These are phyloP conservation scores for Lepidium aucheri DNA, from an alignment of 345 rosid species.

Conservation along the genomic window DNA sequence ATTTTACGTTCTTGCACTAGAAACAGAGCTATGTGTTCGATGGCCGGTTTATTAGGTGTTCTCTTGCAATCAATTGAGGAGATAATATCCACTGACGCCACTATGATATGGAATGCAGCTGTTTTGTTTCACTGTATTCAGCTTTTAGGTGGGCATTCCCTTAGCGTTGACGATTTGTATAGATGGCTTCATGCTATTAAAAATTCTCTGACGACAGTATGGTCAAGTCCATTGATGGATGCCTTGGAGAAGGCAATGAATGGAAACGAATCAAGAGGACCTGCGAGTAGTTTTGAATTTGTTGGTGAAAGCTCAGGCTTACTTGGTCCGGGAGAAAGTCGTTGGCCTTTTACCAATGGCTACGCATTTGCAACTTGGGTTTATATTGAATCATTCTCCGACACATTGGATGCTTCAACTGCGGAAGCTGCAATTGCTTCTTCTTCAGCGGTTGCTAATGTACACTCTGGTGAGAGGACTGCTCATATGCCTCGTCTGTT, in stretches of 20 bases:
- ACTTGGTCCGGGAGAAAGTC: constrained; percentile 96
- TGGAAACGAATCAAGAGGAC: constrained; percentile 94
- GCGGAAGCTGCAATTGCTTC: constrained; percentile 96
- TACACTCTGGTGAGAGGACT: constrained; percentile 89
- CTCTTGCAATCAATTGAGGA: constrained; percentile 77
- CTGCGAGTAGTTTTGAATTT: constrained; percentile 81
- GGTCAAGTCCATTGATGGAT: constrained; percentile 67
- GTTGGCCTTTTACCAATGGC: constrained; percentile 95
- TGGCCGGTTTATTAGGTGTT: constrained; percentile 74
- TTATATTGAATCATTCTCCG: constrained; percentile 95
- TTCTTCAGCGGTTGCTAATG: constrained; percentile 88
- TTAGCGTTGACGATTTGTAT: constrained; percentile 61
- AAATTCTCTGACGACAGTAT: constrained; percentile 42
- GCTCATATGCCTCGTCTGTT: constrained; percentile 95
- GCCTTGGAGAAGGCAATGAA: constrained; percentile 75
- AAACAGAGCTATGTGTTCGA: constrained; percentile 95
- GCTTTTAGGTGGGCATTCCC: constrained; percentile 81
- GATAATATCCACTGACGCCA: constrained; percentile 48
- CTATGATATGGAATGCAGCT: constrained; percentile 62
- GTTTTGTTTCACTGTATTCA: constrained; percentile 77
- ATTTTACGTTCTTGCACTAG: constrained; percentile 91
- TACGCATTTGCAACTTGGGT: constrained; percentile 99
- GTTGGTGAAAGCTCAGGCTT: constrained; percentile 95
- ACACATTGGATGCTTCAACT: constrained; percentile 84
- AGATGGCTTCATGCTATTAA: constrained; percentile 69